Conservation (phyloP, 2,329 filamentous ascomycete species). For the Cladobotryum mycophilum region DNA sequence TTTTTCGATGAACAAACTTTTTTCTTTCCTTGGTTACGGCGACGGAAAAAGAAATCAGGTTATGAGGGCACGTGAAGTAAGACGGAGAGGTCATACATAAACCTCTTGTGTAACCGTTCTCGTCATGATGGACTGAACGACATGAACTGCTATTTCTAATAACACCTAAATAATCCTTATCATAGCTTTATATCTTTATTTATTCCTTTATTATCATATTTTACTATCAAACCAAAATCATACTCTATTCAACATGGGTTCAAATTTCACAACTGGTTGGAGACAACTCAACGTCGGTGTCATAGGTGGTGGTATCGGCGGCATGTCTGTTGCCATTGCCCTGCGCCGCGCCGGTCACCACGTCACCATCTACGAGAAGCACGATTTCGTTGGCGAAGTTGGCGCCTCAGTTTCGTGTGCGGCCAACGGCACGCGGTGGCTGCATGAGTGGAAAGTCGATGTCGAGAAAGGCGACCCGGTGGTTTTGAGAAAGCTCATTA, state of each 20-base stretch:
- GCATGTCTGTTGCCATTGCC: constrained; percentile 40
- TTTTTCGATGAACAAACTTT: too few species aligned
- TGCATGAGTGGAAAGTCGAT: constrained; percentile 63
- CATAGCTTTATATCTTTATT: too few species aligned
- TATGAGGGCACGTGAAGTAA: too few species aligned
- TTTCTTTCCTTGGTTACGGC: too few species aligned
- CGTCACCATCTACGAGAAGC: constrained; percentile 58
- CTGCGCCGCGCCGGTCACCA: constrained; percentile 41
- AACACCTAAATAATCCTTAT: too few species aligned
- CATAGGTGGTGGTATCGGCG: constrained; percentile 43
- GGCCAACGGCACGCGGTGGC: constrained; percentile 63
- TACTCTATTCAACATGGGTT: constrained; percentile 20
- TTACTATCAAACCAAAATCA: not conserved
- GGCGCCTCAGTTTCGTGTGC: constrained; percentile 63
- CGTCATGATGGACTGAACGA: too few species aligned
- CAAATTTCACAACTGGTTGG: constrained; percentile 30
- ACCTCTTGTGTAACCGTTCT: too few species aligned
- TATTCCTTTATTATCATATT: too few species aligned
- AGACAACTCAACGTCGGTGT: constrained; percentile 38
- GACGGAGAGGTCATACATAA: too few species aligned
- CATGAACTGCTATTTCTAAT: too few species aligned
- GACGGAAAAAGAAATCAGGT: too few species aligned
- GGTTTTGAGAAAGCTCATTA: constrained; percentile 59
- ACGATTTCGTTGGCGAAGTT: constrained; percentile 61
- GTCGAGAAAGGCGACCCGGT: constrained; percentile 59